A percentile compares a stretch with the other conserved stretches of the same genome.
Conservation (phyloP, 202 grass and related monocot genomes). For the Elaeis oleifera region DNA sequence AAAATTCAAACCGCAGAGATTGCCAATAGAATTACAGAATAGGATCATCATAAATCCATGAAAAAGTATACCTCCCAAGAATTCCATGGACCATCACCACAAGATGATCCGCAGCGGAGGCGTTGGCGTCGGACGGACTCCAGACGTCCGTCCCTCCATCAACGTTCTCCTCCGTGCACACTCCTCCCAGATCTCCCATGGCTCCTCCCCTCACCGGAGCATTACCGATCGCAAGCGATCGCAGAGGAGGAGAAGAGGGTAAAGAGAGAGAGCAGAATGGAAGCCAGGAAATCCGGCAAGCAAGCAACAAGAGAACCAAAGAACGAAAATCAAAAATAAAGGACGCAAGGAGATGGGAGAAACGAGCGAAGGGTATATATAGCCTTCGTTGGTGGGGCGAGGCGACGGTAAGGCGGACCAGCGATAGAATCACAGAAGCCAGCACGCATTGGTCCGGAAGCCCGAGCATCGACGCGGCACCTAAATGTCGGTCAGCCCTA, state of each 20-base stretch:
- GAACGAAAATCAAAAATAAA: not conserved
- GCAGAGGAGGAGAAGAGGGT: not conserved
- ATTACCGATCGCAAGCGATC: not conserved
- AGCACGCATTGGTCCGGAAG: too few species aligned
- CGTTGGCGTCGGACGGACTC: constrained; percentile 14
- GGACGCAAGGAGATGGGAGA: not conserved
- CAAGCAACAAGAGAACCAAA: too few species aligned
- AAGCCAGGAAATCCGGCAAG: not conserved
- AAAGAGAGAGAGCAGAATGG: too few species aligned
- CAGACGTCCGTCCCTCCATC: constrained; percentile 15
- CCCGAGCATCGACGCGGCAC: too few species aligned
- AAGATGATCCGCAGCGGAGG: constrained; percentile 48
- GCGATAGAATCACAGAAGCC: too few species aligned
- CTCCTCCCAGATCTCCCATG: constrained; percentile 50
- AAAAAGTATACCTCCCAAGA: constrained; percentile 53
- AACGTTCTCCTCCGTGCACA: constrained; percentile 19
- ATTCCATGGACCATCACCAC: constrained; percentile 97
- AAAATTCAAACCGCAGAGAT: not conserved
- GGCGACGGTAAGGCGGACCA: too few species aligned
- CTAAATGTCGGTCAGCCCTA: too few species aligned
- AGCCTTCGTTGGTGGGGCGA: too few species aligned
- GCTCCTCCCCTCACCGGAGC: not conserved
- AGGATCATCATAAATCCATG: not conserved
- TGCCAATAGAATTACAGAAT: not conserved
- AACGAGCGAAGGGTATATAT: not conserved